Conservation (phyloP, 1,139 yeast species). For the Zygoascus hellenicus region DNA sequence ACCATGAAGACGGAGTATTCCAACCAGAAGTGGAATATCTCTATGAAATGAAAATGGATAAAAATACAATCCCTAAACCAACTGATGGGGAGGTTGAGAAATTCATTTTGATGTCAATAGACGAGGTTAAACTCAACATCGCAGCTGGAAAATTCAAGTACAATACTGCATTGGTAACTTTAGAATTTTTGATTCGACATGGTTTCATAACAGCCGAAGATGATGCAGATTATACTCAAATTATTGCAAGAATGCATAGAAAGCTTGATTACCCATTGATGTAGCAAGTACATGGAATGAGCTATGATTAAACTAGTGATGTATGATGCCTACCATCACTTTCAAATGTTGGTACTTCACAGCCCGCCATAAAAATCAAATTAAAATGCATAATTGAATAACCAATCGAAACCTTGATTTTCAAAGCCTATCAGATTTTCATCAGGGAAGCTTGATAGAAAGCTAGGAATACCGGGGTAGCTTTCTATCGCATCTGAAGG, state of each 20-base stretch:
- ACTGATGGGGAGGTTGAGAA: slow-evolving; percentile 82
- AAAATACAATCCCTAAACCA: slow-evolving; percentile 55
- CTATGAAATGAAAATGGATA: slow-evolving; percentile 61
- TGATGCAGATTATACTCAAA: slow-evolving; percentile 58
- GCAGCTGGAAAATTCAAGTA: slow-evolving; percentile 68
- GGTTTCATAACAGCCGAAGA: slow-evolving; percentile 57
- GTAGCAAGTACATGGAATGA: background rate
- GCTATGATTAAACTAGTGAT: background rate
- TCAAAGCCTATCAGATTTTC: background rate
- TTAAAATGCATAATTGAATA: slow-evolving; percentile 1
- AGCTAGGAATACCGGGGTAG: slow-evolving; percentile 5
- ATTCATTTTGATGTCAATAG: slow-evolving; percentile 56
- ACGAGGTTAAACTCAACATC: slow-evolving; percentile 49
- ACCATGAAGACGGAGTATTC: slow-evolving; percentile 46
- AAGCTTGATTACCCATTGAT: slow-evolving; percentile 57
- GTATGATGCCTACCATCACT: background rate
- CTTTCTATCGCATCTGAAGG: slow-evolving; percentile 1
- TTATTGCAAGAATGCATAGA: slow-evolving; percentile 60
- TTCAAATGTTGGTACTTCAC: background rate
- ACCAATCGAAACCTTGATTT: background rate
- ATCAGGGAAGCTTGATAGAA: slow-evolving; percentile 1
- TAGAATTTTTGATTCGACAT: slow-evolving; percentile 82
- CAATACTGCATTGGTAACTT: slow-evolving; percentile 71
- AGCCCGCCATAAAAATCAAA: background rate
- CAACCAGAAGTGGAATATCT: slow-evolving; percentile 88